Base-by-base conservation (phyloP, 345 rosid species). In the Xanthoceras sorbifolium region DNA sequence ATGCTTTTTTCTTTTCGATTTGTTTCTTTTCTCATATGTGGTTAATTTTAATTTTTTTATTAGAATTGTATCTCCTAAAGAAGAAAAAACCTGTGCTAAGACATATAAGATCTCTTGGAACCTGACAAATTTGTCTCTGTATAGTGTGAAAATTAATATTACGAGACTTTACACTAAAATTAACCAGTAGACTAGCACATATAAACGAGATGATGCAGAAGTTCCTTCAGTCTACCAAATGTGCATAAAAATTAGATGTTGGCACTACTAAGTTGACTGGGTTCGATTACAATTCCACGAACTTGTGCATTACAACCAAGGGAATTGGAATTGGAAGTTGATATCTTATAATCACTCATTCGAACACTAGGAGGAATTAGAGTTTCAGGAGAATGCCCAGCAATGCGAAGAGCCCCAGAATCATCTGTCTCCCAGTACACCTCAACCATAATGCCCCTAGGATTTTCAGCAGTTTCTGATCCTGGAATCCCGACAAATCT, bases 351-450 rank as follows among this genome's bases (percentile, higher is more conserved):
- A n/a, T 57, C 52, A 66, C 69, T 55, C 0, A 82, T 78, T 46
- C 48, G 75, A 74, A 74, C 85, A 70, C 78, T 66, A 14, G 76
- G 76, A 69, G 95, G 97, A 15, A 90, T 32, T 4, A 90, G 86
- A 74, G 84, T 89, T 79, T 93, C 97, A 9, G 83, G 38, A 6
- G 97, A 90, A 80, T 91, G 93, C 23, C 93, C 91, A 11, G 93
- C 86, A 63, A 88, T 90, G 86, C 92, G 86, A 72, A 92, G 90
- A 17, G 89, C 68, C 7, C 97, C 94, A 6, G 92, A 73, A 63
- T 89, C 97, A 68, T 93, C 96, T 81, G 90, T 91, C 74, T 86
- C 89, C 93, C 97, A 91, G 77, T 85, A 84, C 9, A 93, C 97
- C 89, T 93, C 98, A 42, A 92, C 96, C 97, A 91, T 92, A 5